phyloP scores from a whole-genome alignment of 2,329 filamentous ascomycete species.

The Aureobasidium sp. region DNA sequence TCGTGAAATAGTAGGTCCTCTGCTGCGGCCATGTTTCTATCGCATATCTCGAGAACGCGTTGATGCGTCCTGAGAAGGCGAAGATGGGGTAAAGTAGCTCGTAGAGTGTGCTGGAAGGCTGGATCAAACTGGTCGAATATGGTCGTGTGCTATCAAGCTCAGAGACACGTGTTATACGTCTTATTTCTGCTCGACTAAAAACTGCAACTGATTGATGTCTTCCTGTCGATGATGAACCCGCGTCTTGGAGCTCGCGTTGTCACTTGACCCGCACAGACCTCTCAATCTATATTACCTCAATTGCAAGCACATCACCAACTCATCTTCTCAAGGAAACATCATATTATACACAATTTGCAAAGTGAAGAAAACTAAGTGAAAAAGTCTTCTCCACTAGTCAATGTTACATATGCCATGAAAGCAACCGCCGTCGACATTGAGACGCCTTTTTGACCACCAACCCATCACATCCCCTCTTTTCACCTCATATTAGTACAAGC shows the following conservation, averaged over 20 bases:
- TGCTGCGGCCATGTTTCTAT: conserved; percentile 3
- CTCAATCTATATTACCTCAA: conserved; percentile 1
- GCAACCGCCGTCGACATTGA: background rate
- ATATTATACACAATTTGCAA: background rate
- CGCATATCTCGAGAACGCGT: background rate
- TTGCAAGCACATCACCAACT: background rate
- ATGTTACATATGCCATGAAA: background rate
- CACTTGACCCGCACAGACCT: conserved; percentile 7
- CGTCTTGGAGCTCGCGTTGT: conserved; percentile 7
- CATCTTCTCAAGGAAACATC: background rate
- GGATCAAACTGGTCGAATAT: background rate
- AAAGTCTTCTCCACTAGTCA: background rate
- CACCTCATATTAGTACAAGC: background rate
- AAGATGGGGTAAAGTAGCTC: background rate
- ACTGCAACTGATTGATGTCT: conserved; percentile 7
- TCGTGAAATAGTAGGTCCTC: conserved; percentile 38
- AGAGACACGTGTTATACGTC: background rate
- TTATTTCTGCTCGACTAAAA: background rate
- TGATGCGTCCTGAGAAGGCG: background rate
- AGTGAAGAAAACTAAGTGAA: no score
- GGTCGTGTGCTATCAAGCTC: background rate
- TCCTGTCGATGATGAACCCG: background rate
- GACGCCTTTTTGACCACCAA: background rate
- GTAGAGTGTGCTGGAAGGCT: background rate
- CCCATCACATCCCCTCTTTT: background rate